These are phyloP conservation scores for Claviceps digitariae DNA, from an alignment of 2,329 filamentous ascomycete genomes.

Conservation along the genomic window DNA sequence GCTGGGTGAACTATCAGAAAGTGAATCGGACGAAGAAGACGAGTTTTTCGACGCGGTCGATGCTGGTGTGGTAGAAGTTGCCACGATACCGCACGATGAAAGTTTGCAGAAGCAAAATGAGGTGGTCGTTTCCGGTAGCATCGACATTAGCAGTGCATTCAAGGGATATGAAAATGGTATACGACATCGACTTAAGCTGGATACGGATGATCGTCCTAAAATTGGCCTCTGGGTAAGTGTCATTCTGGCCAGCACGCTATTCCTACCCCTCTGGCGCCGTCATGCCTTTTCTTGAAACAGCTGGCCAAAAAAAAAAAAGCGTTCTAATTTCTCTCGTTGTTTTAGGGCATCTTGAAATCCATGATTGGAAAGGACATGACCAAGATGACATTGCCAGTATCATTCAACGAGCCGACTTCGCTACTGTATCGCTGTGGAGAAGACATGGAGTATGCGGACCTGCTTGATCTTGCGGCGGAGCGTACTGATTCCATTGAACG, in stretches of 20 bases:
- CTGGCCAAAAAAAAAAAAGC: background rate
- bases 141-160: slow-evolving; percentile 66
- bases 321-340: background rate
- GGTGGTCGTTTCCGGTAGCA: slow-evolving; percentile 25
- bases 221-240: slow-evolving; percentile 81
- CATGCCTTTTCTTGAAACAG: too few relatives aligned
- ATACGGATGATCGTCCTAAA: slow-evolving; percentile 83
- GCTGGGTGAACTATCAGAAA: slow-evolving; percentile 64
- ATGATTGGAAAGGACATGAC: slow-evolving; percentile 99
- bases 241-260: background rate
- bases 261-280: too few relatives aligned
- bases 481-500: slow-evolving; percentile 79
- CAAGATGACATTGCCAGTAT: slow-evolving; percentile 96
- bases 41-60: slow-evolving; percentile 98
- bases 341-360: slow-evolving; percentile 84
- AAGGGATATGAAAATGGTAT: slow-evolving; percentile 85
- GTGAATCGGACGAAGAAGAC: slow-evolving; percentile 68
- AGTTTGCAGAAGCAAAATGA: slow-evolving; percentile 25
- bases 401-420: slow-evolving; percentile 97
- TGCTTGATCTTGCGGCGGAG: slow-evolving; percentile 79
- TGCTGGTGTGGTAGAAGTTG: slow-evolving; percentile 75
- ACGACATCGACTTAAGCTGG: slow-evolving; percentile 68
- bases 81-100: slow-evolving; percentile 47
- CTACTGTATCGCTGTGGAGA: slow-evolving; percentile 88
- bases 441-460: slow-evolving; percentile 94